phyloP scores from a whole-genome alignment of 2,329 filamentous ascomycete species.

The Whalleya microplaca region DNA sequence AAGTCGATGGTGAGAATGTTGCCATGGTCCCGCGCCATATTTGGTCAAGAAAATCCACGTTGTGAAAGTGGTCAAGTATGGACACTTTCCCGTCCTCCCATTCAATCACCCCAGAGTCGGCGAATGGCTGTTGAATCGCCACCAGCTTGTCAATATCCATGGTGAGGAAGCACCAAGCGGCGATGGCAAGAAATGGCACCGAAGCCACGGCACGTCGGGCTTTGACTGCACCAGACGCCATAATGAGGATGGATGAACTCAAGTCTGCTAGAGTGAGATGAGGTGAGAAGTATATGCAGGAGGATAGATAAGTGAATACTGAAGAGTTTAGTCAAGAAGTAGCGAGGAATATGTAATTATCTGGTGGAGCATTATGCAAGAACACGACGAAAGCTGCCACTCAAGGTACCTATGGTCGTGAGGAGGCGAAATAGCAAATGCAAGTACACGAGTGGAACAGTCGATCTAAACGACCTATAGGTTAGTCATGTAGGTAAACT shows the following conservation, averaged over 20 bases:
- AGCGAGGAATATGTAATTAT: no score
- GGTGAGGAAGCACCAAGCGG: slow-evolving; percentile 13
- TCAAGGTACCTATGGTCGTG: no score
- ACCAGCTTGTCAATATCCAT: slow-evolving; percentile 24
- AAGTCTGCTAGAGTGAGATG: no score
- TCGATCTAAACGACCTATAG: no score
- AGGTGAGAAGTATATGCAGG: no score
- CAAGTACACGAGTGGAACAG: no score
- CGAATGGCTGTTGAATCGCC: slow-evolving; percentile 13
- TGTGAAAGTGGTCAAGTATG: slow-evolving; percentile 24
- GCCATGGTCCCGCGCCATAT: slow-evolving; percentile 22
- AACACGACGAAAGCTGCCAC: no score
- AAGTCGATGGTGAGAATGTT: slow-evolving; percentile 23
- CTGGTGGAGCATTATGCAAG: no score
- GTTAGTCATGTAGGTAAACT: no score
- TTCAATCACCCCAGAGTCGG: slow-evolving; percentile 22
- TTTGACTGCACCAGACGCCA: slow-evolving; percentile 3
- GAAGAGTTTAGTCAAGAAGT: no score
- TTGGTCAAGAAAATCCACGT: slow-evolving; percentile 17
- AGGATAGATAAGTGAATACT: no score
- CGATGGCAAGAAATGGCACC: slow-evolving; percentile 20
- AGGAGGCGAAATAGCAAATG: no score
- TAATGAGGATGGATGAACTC: neutral
- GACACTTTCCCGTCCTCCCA: slow-evolving; percentile 23
- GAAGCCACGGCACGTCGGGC: slow-evolving; percentile 9